Base-by-base conservation (phyloP, 2,329 filamentous ascomycete genomes). In the Fusarium solani-melongenae region DNA sequence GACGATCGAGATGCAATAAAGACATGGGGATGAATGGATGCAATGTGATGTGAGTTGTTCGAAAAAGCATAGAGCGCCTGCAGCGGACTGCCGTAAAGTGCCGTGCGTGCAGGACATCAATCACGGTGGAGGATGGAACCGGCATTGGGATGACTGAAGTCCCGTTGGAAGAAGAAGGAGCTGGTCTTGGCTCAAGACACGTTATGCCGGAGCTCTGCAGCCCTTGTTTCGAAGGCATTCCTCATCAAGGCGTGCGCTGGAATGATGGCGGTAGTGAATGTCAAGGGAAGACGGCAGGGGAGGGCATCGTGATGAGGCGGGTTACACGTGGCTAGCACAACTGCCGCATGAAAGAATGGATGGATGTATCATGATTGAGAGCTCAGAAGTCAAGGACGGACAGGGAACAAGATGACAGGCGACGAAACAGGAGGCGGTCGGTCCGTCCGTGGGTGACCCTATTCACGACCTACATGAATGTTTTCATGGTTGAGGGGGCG, bases 141-240 rank as follows among this genome's bases (percentile, higher is more conserved):
- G 22, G 24, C 15, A 58, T n/a, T 31, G 41, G 17, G 24, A 31
- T 51, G 46, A 27, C 24, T n/a, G 24, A 29, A 49, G 44, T 29
- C 51, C 51, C 51, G 33, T 36, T 56, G 51, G 29, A 17, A 58
- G 24, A 41, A 38, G 34, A 9, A 17, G 17, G 5, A 36, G 29
- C 14, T 22, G 29, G 34, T 38, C 44, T 46, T 46, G 41, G n/a
- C 39, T 27, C 53, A 63, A 65, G 41, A 60, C 41, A 56, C 63
- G 27, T 22, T 41, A 60, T 61, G 41, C 41, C 46, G 44, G 51
- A 51, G 36, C 41, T 61, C 66, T 62, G 62, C 33, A 71, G 71
- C 67, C 64, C 67, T 44, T 71, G 71, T 74, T 74, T 74, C 71
- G 71, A 55, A 69, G 56, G 24, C 61, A 63, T 73, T 74, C 69